Evolutionary conservation across 306 rosid genomes (phyloP).

Genomic region (Trifolium subterraneum): DNA sequence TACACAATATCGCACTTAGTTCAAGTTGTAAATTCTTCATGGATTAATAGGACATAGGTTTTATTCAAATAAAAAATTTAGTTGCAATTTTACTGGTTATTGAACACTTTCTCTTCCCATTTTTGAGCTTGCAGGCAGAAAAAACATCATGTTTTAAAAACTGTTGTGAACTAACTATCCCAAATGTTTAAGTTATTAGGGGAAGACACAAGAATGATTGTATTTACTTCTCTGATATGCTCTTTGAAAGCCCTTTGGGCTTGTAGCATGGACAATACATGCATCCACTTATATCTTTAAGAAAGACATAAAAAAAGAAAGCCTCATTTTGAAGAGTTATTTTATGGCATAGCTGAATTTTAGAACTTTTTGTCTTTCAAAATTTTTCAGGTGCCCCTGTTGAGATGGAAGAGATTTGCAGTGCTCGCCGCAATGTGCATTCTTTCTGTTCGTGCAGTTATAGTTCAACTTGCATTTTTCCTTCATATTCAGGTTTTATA

Average conservation of each 20-base stretch:
- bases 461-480: slow-evolving; percentile 97
- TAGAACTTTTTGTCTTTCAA: slow-evolving; percentile 17
- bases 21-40: slow-evolving; percentile 19
- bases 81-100: slow-evolving; percentile 5
- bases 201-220: background rate
- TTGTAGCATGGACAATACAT: background rate
- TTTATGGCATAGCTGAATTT: slow-evolving; percentile 10
- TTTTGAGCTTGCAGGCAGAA: slow-evolving; percentile 17
- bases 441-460: slow-evolving; percentile 90
- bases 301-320: slow-evolving; percentile 7
- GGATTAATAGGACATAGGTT: slow-evolving; percentile 9
- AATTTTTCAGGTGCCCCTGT: slow-evolving; percentile 68
- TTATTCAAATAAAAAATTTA: slow-evolving; percentile 15
- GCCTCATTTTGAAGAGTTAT: slow-evolving; percentile 28
- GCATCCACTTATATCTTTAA: background rate
- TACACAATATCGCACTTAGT: slow-evolving; percentile 6
- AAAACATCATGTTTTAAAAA: background rate
- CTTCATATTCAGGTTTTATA: slow-evolving; percentile 87
- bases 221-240: background rate
- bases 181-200: background rate
- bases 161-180: slow-evolving; percentile 2
- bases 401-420: slow-evolving; percentile 98
- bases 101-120: slow-evolving; percentile 11
- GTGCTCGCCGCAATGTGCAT: slow-evolving; percentile 95
- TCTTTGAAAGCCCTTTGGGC: background rate